These are phyloP conservation scores for Naganishia vishniacii DNA, from an alignment of 768 basidiomycete genomes.

Conservation along the genomic window DNA sequence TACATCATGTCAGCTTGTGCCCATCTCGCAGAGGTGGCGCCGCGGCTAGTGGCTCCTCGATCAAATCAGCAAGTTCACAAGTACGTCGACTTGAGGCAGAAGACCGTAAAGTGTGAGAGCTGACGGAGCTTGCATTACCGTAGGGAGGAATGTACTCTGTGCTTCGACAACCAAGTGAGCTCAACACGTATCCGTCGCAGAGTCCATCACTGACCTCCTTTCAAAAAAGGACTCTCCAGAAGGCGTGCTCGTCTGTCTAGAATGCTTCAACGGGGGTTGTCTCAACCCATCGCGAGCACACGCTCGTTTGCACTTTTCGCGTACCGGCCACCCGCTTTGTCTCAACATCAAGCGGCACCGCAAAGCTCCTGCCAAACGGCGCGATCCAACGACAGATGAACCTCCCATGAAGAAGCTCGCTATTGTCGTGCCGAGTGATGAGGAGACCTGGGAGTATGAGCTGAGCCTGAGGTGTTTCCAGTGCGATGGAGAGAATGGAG, in stretches of 20 bases:
- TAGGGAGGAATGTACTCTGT: slow-evolving; percentile 92
- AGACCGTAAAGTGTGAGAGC: background rate
- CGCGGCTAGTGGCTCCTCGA: slow-evolving; percentile 56
- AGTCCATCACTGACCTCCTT: no score
- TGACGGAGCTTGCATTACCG: background rate
- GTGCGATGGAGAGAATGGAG: slow-evolving; percentile 51
- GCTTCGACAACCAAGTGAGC: slow-evolving; percentile 84
- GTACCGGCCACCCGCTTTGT: slow-evolving; percentile 68
- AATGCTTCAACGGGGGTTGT: slow-evolving; percentile 93
- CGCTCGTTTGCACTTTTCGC: slow-evolving; percentile 64
- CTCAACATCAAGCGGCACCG: slow-evolving; percentile 71
- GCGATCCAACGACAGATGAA: slow-evolving; percentile 52
- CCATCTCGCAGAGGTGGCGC: slow-evolving; percentile 55
- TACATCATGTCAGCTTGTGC: slow-evolving; percentile 49
- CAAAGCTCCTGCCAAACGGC: slow-evolving; percentile 52
- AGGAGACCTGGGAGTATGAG: slow-evolving; percentile 72
- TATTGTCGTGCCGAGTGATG: slow-evolving; percentile 69
- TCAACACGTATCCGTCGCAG: background rate
- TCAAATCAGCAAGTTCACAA: slow-evolving; percentile 67
- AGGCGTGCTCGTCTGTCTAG: slow-evolving; percentile 83
- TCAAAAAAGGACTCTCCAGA: slow-evolving; percentile 67
- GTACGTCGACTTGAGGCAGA: background rate
- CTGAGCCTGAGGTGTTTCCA: slow-evolving; percentile 70
- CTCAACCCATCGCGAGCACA: slow-evolving; percentile 58
- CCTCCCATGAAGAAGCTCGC: slow-evolving; percentile 85